Evolutionary conservation across 345 rosid species (phyloP).

Genomic region (Chamaenerion angustifolium): DNA sequence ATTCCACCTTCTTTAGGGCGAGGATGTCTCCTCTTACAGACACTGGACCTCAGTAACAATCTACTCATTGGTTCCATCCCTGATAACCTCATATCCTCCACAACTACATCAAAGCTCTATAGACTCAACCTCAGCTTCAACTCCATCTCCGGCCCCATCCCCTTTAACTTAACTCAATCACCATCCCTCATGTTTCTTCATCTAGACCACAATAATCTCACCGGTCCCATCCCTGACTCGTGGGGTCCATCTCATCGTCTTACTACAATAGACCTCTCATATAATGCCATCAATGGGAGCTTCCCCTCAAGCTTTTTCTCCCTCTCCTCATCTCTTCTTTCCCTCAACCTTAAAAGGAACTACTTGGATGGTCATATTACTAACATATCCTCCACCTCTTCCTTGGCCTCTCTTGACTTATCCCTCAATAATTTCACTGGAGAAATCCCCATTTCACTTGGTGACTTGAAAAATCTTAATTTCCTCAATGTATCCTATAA

Average conservation of each 20-base stretch:
- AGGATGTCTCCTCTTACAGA: slow-evolving; percentile 46
- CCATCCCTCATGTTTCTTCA: slow-evolving; percentile 47
- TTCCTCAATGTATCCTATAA: slow-evolving; percentile 80
- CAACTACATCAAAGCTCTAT: slow-evolving; percentile 22
- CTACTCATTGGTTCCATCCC: slow-evolving; percentile 50
- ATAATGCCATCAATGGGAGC: slow-evolving; percentile 60
- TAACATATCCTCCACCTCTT: slow-evolving; percentile 39
- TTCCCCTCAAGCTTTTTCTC: slow-evolving; percentile 45
- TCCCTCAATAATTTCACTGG: slow-evolving; percentile 61
- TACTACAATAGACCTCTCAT: slow-evolving; percentile 52
- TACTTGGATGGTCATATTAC: slow-evolving; percentile 39
- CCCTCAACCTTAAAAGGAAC: slow-evolving; percentile 21
- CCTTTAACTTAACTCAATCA: slow-evolving; percentile 27
- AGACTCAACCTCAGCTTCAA: slow-evolving; percentile 70
- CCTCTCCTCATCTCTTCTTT: slow-evolving; percentile 36
- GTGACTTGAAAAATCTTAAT: slow-evolving; percentile 35
- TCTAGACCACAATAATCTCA: slow-evolving; percentile 60
- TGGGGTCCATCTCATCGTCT: slow-evolving; percentile 26
- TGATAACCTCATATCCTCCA: slow-evolving; percentile 47
- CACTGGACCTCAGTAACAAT: slow-evolving; percentile 62
- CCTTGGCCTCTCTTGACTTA: slow-evolving; percentile 44
- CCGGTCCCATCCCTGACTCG: slow-evolving; percentile 60
- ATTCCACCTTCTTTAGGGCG: slow-evolving; percentile 64
- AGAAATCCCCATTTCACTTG: slow-evolving; percentile 50
- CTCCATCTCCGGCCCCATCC: slow-evolving; percentile 48